Evolutionary conservation across 1,139 yeast species (phyloP), one percentile per base, ranked within the genome.

Genomic region (Pneumocystis murina): DNA sequence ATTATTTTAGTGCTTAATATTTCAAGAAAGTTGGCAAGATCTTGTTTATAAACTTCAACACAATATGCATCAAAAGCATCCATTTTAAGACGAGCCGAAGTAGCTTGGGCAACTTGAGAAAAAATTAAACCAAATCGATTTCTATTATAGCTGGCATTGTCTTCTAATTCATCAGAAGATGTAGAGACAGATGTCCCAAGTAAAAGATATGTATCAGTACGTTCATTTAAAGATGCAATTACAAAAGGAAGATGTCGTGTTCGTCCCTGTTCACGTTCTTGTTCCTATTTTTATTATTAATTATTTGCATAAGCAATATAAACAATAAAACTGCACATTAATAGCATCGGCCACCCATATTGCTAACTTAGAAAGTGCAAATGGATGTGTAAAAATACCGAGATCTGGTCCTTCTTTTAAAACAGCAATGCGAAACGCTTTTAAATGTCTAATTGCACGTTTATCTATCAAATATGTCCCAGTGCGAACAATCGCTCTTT

Each of bases 1-100:
- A 48, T 48, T 24, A 33, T 33, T 24, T 48, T 48, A 24, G 55
- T 48, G n/a, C 64, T 82, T 65, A 92, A 77, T 65, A 84, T 84
- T 73, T 92, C 98, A 68, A 92, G 76, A 71, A 92, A 92, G 59
- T 96, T 89, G 2, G 90, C 80, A 69, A 92, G 77, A 72, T 94
- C 98, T 64, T 90, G 96, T 71, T 85, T 86, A 66, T 89, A 77
- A 61, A 94, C 85, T 74, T 92, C 97, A 59, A 94, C 89, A 48
- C 92, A 88, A 1, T 97, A 85, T 67, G 95, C 87, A 71, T 92
- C 97, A 74, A 92, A 92, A 70, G 95, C 89, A 73, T 94, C 97
- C 67, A 92, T 86, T 70, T 94, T 80, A 41, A 90, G 91, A 69
- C 87, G 85, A 5, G 97, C 97, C 55, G 91, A 92, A 16, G 95